These are phyloP conservation scores for Cucurbita ficifolia DNA, from an alignment of 306 rosid species.

Conservation along the genomic window DNA sequence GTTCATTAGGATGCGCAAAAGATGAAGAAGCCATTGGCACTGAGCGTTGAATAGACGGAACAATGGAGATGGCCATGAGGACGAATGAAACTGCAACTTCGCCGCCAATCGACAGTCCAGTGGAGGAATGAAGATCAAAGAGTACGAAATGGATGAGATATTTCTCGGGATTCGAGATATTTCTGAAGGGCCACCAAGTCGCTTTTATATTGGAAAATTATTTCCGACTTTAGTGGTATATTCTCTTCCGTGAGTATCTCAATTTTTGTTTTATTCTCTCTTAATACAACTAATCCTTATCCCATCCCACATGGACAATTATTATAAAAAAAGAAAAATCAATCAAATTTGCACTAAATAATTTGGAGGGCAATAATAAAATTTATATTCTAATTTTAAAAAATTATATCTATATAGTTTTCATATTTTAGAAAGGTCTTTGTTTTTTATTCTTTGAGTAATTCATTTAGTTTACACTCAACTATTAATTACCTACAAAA, in stretches of 20 bases:
- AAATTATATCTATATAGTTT: no score
- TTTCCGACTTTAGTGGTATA: background rate
- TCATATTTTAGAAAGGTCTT: background rate
- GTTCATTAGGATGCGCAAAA: slow-evolving; percentile 17
- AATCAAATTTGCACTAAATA: no score
- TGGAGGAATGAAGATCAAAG: background rate
- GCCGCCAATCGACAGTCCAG: background rate
- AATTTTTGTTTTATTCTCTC: background rate
- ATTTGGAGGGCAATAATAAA: no score
- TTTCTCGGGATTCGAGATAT: background rate
- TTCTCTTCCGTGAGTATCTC: background rate
- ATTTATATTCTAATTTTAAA: no score
- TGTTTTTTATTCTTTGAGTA: no score
- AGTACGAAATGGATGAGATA: background rate
- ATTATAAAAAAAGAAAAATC: no score
- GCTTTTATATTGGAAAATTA: background rate
- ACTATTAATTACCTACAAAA: background rate
- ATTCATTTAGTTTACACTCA: no score
- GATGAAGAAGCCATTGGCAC: slow-evolving; percentile 18
- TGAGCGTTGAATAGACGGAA: slow-evolving; percentile 13
- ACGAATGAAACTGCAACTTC: background rate
- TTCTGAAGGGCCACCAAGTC: background rate
- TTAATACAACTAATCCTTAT: no score
- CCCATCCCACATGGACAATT: no score
- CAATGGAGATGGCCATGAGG: slow-evolving; percentile 22